Base-by-base conservation (phyloP, 257 asterid genomes). In the Misopates orontium region DNA sequence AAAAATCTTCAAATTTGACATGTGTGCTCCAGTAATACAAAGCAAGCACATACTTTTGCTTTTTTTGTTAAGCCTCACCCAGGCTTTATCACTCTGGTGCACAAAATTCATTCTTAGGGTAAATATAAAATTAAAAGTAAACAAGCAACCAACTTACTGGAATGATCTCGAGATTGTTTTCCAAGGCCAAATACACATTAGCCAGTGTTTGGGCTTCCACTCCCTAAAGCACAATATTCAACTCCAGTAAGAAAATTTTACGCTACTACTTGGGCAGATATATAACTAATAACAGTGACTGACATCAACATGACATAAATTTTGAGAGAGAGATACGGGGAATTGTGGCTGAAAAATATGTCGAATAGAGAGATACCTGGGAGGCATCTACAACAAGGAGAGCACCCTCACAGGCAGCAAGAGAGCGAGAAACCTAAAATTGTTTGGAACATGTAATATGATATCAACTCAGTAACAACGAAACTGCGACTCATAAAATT, bases 181-280 rank as follows among this genome's bases (percentile, higher is more conserved):
- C 99, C 96, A 94, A 70, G 50, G 99, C 99, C 78, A 94, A 76
- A 81, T 94, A 94, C 73, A 93, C 95, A 79, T 94, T 94, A 60
- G 99, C 99, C 75, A 94, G 82, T 50, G 99, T 94, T 77, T 94
- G 99, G 58, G 99, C 99, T 83, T 94, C 99, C 79, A 94, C 99
- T 63, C 99, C 99, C 99, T 93, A 69, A 40, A 79, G 75, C 70
- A 68, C 20, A 49, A 68, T 59, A 62, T 51, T 20, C 51, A 62
- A 71, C 71, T 51, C 68, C 31, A 64, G 50, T 49, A 60, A 50
- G 52, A 54, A 28, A 15, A 58, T 20, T 5, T 48, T 5, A 45
- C 18, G 42, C 25, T 50, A 45, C 22, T 40, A 73, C 10, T 40
- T 48, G 48, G 54, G 63, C 67, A n/a, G n/a, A n/a, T 51, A 57